Evolutionary conservation across 192 early-diverging fungal species (phyloP).

Genomic region (Backusella australiensis): DNA sequence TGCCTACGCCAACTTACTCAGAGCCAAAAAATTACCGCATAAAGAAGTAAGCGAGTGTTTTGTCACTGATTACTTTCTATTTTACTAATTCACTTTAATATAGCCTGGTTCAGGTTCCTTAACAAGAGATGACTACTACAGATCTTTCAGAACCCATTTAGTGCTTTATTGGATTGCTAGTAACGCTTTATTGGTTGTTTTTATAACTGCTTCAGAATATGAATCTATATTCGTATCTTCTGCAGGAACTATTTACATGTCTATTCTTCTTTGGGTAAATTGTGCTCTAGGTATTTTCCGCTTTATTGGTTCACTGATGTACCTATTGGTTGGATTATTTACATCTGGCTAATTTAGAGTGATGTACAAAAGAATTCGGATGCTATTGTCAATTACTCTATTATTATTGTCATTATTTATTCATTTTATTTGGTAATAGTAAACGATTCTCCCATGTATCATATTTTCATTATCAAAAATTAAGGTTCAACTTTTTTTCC

Average conservation of each 20-base stretch:
- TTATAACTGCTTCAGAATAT: conserved; percentile 63
- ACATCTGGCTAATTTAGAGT: conserved; percentile 13
- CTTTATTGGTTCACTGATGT: conserved; percentile 70
- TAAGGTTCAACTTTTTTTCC: neutral
- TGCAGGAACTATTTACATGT: conserved; percentile 57
- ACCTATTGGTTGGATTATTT: conserved; percentile 56
- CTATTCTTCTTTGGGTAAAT: conserved; percentile 86
- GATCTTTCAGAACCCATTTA: conserved; percentile 80
- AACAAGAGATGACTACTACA: conserved; percentile 78
- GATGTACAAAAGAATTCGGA: neutral
- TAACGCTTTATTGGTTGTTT: conserved; percentile 71
- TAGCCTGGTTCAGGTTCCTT: conserved; percentile 19
- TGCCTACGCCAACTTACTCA: conserved; percentile 60
- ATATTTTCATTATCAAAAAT: neutral
- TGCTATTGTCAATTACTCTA: neutral
- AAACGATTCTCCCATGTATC: neutral
- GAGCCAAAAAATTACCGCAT: neutral
- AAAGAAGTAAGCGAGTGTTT: conserved; percentile 2
- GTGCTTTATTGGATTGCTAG: conserved; percentile 83
- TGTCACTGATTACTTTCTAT: neutral
- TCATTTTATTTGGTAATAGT: neutral
- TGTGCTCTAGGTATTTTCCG: conserved; percentile 68
- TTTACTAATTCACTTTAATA: neutral
- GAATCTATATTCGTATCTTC: conserved; percentile 30
- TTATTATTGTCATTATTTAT: neutral